Base-by-base conservation (phyloP, 2,329 filamentous ascomycete species). In the Beauveria australis region DNA sequence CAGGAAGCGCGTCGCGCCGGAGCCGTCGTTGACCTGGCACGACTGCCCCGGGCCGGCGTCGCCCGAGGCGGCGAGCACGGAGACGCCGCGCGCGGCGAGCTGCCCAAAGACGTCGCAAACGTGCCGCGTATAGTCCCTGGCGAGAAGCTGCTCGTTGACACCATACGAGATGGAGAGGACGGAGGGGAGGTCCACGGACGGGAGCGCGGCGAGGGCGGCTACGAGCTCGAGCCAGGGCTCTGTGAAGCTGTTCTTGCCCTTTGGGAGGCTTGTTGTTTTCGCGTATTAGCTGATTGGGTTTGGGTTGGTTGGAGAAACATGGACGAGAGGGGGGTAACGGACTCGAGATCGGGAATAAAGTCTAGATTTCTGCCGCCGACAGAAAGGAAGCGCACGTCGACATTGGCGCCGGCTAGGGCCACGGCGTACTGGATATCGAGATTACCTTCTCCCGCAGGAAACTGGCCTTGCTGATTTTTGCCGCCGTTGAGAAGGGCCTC, bases 81-180 rank as follows among this genome's bases (percentile, higher is more conserved):
- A 83, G 22, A 89, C 82, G 37, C 88, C 88, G 12, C 87, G 82
- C 1, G 82, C 79, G 24, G 85, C 85, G 5, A 91, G 79, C 63
- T 87, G 83, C 37, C 79, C 79, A 72, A 89, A 89, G 22, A 84
- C 80, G 60, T 81, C 77, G 66, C 81, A 79, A 14, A 76, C 70
- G 12, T 73, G 71, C 14, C 66, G 76, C 8, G 84, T 81, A 68
- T 89, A 89, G 3, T 77, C 73, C 24, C 73, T 72, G 0, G 86
- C 85, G 0, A 89, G 75, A 3, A 78, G 80, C 69, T 87, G 85
- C 68, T 91, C 88, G 52, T 86, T 79, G 65, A 89, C 86, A 28
- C 85, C 86, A 67, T 90, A 91, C 0, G 86, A 89, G n/a, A 85
- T 87, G 46, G 80, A 81, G 47, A 91, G 77, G 19, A 89, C 82